Evolutionary conservation across 257 asterid species (phyloP).

Genomic region (Oldenlandia corymbosa): DNA sequence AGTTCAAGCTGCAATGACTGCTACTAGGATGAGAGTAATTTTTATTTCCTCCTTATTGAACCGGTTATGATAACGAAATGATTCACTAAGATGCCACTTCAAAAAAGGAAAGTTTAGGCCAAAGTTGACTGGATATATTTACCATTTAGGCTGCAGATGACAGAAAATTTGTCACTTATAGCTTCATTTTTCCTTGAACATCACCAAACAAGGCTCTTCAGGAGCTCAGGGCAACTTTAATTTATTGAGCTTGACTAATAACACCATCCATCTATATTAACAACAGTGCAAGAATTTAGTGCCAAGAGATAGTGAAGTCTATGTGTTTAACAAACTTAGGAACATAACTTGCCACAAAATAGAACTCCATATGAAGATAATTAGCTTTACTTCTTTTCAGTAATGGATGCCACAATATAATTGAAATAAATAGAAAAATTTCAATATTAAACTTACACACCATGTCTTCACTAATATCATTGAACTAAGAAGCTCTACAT

Average conservation of each 20-base stretch:
- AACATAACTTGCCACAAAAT: too few species aligned
- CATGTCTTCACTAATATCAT: constrained; percentile 94
- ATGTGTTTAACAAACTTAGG: background rate
- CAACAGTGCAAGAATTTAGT: constrained; percentile 10
- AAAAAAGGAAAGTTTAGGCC: constrained; percentile 4
- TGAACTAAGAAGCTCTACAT: constrained; percentile 94
- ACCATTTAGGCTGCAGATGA: constrained; percentile 88
- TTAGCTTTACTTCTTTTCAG: background rate
- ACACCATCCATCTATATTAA: constrained; percentile 81
- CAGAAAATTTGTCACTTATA: constrained; percentile 78
- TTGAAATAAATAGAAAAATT: background rate
- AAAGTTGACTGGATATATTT: constrained; percentile 19
- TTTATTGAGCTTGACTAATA: constrained; percentile 95
- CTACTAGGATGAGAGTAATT: constrained; percentile 86
- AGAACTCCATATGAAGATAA: constrained; percentile 1
- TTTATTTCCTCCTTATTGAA: constrained; percentile 77
- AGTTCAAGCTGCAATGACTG: constrained; percentile 97
- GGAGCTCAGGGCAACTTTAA: constrained; percentile 74
- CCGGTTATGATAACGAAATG: constrained; percentile 44
- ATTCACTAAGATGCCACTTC: constrained; percentile 6
- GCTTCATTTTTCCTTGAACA: constrained; percentile 91
- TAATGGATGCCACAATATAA: constrained; percentile 8
- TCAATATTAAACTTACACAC: constrained; percentile 31
- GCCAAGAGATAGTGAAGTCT: background rate
- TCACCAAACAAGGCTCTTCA: constrained; percentile 87